Evolutionary conservation across 2,329 filamentous ascomycete genomes (phyloP), one percentile per base, ranked within the genome.

Genomic region (Talaromyces sp.): DNA sequence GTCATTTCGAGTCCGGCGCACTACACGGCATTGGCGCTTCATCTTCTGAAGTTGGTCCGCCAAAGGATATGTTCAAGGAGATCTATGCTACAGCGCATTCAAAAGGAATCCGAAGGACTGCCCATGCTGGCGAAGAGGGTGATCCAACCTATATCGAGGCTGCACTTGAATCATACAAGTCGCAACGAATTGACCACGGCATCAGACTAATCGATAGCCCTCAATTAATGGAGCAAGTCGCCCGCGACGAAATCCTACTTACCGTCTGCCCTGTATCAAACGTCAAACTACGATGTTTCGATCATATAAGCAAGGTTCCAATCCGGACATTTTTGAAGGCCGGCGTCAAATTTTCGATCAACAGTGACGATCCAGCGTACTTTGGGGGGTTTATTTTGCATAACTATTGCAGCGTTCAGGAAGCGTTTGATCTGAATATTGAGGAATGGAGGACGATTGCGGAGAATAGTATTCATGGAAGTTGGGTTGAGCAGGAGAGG

Each of bases 91-190:
- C 82, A 22, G 88, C 86, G 0, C 75, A 78, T 61, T 75, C 75
- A 31, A 79, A 79, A 33, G 85, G 86, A 0, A 81, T 90, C 60
- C 79, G 82, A 33, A 81, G 87, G n/a, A 93, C 90, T 0, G 87
- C 90, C 2, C 90, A 93, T 74, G 90, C 88, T 2, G 90, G 90
- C 61, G 90, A 93, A 75, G 90, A 93, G 73, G 90, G 89, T 0
- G 88, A 89, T 17, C 78, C 87, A 3, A 82, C 81, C 5, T 92
- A 90, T 75, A 88, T 94, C 69, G 77, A 79, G 27, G 81, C 82
- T 31, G 88, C 90, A 1, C 79, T 93, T 47, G 85, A 90, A 69
- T 82, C 92, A 50, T 67, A 67, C 63, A 80, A 82, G 25, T 86
- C 87, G 49, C 79, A 84, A 73, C 85, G 91, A 49, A 91, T 94